phyloP scores from a whole-genome alignment of 169 alveolate species.

The Eimeria maxima region DNA sequence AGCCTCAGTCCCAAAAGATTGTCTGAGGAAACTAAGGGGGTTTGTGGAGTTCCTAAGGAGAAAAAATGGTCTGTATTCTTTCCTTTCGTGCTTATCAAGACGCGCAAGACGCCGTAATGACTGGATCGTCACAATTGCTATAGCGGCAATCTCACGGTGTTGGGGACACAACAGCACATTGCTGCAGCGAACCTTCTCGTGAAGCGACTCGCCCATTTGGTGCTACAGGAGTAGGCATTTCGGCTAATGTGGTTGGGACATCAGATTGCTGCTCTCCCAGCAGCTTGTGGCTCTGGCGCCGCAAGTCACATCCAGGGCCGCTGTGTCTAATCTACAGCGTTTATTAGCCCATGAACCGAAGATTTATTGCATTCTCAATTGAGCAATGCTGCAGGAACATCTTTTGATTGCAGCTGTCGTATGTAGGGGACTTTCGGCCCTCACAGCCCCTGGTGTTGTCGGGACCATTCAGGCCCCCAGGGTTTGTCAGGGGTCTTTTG shows the following conservation, averaged over 20 bases:
- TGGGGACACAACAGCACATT: background rate
- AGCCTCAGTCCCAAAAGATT: background rate
- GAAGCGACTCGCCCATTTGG: background rate
- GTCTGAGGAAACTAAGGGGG: background rate
- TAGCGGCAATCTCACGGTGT: background rate
- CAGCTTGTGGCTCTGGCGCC: background rate
- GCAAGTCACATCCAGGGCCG: no score
- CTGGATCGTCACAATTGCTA: background rate
- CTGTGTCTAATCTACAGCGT: no score
- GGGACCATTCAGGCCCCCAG: background rate
- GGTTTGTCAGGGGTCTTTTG: background rate
- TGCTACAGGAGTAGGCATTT: background rate
- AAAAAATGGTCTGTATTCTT: background rate
- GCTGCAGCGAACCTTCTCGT: background rate
- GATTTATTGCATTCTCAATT: background rate
- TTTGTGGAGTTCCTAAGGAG: background rate
- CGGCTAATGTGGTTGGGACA: background rate
- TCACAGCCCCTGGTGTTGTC: background rate
- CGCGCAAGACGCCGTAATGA: background rate
- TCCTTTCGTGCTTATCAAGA: background rate
- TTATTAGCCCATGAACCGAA: background rate
- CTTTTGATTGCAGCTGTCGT: background rate
- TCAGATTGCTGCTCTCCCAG: background rate
- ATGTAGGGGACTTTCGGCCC: background rate
- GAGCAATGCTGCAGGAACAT: background rate